Conservation (phyloP, 164 flowering plant species). For the grape (Vitis vinifera) region DNA sequence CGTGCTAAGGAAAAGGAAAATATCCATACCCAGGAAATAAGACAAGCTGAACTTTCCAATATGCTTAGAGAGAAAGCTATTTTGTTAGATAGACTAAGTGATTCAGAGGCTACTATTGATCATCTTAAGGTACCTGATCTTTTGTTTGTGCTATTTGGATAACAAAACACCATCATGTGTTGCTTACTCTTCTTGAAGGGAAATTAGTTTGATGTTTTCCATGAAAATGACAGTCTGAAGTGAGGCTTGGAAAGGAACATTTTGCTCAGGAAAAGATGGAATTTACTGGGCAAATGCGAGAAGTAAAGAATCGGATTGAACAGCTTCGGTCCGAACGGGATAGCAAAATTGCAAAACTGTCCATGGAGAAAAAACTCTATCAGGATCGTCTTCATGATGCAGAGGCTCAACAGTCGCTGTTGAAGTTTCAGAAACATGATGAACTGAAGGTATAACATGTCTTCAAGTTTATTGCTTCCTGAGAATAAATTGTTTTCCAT, state of each 20-base stretch:
- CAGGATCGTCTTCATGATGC: slow-evolving; percentile 1
- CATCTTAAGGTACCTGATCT: neutral
- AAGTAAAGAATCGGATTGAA: slow-evolving; percentile 1
- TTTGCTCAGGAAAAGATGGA: slow-evolving; percentile 2
- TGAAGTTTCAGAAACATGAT: neutral
- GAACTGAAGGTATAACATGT: slow-evolving; percentile 1
- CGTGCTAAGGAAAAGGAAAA: neutral
- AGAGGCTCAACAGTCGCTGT: slow-evolving; percentile 2
- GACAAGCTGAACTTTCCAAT: neutral
- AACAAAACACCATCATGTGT: too few relatives aligned
- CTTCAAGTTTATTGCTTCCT: neutral
- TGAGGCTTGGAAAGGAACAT: neutral
- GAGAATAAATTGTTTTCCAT: neutral
- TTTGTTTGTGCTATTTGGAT: neutral
- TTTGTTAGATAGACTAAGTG: neutral
- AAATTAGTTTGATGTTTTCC: neutral
- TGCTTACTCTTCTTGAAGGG: neutral
- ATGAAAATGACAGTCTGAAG: neutral
- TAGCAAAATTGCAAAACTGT: neutral
- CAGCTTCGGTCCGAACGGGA: neutral
- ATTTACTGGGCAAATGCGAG: neutral
- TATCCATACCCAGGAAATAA: neutral
- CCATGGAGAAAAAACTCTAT: neutral
- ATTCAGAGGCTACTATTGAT: neutral
- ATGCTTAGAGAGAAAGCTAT: slow-evolving; percentile 1